These are phyloP conservation scores for Mortierella sp. DNA, from an alignment of 371 early-diverging fungal genomes.

Conservation along the genomic window DNA sequence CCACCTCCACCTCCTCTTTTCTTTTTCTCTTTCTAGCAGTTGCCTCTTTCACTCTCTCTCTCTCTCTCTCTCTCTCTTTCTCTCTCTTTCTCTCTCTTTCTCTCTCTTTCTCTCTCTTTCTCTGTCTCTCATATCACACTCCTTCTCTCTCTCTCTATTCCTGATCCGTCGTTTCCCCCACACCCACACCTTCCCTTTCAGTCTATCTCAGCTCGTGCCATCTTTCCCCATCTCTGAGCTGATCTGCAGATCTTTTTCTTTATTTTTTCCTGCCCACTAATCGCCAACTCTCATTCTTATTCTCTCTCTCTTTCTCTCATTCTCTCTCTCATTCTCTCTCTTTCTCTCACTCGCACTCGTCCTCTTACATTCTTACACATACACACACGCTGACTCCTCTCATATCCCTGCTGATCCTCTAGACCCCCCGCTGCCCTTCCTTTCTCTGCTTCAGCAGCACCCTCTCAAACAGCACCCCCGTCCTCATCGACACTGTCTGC, in stretches of 20 bases:
- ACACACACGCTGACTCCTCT: too few relatives aligned
- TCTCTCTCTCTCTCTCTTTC: background rate
- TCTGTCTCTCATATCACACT: background rate
- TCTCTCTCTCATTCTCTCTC: background rate
- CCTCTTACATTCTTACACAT: too few relatives aligned
- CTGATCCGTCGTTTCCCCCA: background rate
- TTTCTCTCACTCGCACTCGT: background rate
- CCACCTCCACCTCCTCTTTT: too few relatives aligned
- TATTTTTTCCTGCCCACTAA: background rate
- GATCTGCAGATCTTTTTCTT: background rate
- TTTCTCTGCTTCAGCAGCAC: too few relatives aligned
- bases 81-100: background rate
- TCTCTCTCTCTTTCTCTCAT: background rate
- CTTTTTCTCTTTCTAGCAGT: background rate
- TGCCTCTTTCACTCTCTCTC: background rate
- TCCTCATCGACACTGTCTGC: too few relatives aligned
- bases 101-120: conserved; percentile 2
- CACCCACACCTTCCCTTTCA: background rate
- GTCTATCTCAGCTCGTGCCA: background rate
- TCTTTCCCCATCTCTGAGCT: conserved; percentile 9
- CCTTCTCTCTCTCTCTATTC: background rate
- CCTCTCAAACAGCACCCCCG: too few relatives aligned
- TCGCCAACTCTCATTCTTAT: background rate
- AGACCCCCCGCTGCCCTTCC: too few relatives aligned
- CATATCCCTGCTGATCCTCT: too few relatives aligned